Conservation (phyloP, 2,329 filamentous ascomycete genomes). For the Trichoderma sp. region DNA sequence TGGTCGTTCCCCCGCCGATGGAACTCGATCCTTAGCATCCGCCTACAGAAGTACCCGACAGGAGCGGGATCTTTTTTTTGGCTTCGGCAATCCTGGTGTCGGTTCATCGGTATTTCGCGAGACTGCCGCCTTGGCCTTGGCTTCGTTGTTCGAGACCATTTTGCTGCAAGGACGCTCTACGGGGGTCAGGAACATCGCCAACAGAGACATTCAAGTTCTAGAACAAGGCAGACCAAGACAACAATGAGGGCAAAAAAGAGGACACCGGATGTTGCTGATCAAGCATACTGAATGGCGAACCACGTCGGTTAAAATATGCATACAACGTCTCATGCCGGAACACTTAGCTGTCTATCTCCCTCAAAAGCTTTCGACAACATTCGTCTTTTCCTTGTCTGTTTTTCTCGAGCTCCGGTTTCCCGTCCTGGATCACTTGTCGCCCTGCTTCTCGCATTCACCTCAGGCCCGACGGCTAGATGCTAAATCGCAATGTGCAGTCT, state of each 20-base stretch:
- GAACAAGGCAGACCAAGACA: not conserved
- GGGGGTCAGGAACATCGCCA: not conserved
- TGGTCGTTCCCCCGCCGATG: conserved; percentile 10
- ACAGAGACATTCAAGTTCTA: not conserved
- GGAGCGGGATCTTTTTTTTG: conserved; percentile 1
- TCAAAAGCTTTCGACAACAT: not conserved
- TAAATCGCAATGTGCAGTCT: not conserved
- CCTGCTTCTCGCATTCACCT: not conserved
- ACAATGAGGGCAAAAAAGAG: not conserved
- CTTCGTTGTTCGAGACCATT: not conserved
- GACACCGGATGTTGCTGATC: not conserved
- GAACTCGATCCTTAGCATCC: not conserved
- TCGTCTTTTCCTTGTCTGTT: not conserved
- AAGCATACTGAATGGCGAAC: not conserved
- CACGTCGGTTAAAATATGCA: conserved; percentile 10
- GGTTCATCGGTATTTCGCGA: conserved; percentile 7
- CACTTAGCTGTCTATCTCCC: not conserved
- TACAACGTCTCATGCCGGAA: not conserved
- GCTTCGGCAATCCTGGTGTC: not conserved
- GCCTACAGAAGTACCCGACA: conserved; percentile 20
- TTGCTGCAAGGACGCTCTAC: not conserved
- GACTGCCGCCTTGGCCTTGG: conserved; percentile 3
- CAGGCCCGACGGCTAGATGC: conserved; percentile 13
- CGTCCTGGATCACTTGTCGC: not conserved
- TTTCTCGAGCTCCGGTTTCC: not conserved